Evolutionary conservation across 768 basidiomycete genomes (phyloP), one percentile per base, ranked within the genome.

Genomic region (Tubosaeta sp.): DNA sequence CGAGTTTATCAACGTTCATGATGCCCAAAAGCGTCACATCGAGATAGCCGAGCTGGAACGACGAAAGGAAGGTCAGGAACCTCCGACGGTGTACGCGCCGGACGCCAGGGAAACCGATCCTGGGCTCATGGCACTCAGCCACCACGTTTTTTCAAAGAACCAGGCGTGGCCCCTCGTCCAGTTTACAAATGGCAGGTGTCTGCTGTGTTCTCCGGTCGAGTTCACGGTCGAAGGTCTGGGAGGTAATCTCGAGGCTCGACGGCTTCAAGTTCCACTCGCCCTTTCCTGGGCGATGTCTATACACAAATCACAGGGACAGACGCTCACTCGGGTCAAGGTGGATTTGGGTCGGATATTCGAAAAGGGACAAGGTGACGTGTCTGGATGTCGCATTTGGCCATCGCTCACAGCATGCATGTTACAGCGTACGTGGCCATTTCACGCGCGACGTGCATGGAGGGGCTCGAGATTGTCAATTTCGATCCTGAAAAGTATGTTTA

Each of bases 221-320:
- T 75, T 74, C 41, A 56, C 54, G 0, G 63, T 75, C 14, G 59
- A 68, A 39, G 70, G 66, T 32, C 49, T 71, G 31, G 54, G 51
- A 30, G 74, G 73, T 12, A 60, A 59, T 14, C 5, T 60, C 24
- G 73, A 74, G 49, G 71, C 69, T 24, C 64, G 62, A 38, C 61
- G 71, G 42, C 25, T 69, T 22, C 62, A 94, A 83, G 62, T 95
- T 0, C 91, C 91, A 0, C 70, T 97, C 16, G 91, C 93, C 46
- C 76, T 95, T 39, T 80, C 94, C 0, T 98, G 94, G 94, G 94
- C 95, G 0, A 95, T 97, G 91, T 90, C 88, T 32, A 98, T 98
- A 57, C 96, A 99, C 69, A 99, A 99, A 69, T 87, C 89, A 6
- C 96, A 99, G 69, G 96, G 96, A 8, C 96, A 98, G 69, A 98